Conservation (phyloP, 2,329 filamentous ascomycete species). For the Calonectria hongkongensis region DNA sequence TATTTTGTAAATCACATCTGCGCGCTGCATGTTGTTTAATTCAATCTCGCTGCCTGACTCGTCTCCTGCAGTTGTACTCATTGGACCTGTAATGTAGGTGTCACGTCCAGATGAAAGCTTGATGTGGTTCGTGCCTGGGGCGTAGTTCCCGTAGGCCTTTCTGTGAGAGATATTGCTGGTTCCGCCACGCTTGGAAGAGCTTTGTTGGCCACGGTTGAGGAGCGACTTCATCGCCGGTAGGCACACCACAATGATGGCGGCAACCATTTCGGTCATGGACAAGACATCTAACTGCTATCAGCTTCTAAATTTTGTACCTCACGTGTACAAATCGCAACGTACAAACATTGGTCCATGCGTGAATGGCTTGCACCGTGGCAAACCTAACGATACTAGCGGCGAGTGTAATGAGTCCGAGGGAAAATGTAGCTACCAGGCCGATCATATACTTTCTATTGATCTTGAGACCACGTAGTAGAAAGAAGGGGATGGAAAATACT, state of each 20-base stretch:
- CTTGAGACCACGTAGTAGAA: slow-evolving; percentile 42
- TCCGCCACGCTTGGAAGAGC: slow-evolving; percentile 43
- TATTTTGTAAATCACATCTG: slow-evolving; percentile 49
- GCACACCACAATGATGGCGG: slow-evolving; percentile 49
- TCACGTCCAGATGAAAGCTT: slow-evolving; percentile 49
- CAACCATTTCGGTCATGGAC: slow-evolving; percentile 47
- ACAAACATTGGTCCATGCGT: slow-evolving; percentile 53
- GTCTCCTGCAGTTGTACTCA: slow-evolving; percentile 35
- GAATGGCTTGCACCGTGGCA: slow-evolving; percentile 47
- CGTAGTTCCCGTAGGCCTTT: slow-evolving; percentile 27
- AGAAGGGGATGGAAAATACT: slow-evolving; percentile 48
- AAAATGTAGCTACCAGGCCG: slow-evolving; percentile 45
- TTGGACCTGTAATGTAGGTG: not conserved
- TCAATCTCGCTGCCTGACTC: slow-evolving; percentile 52
- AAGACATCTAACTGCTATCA: slow-evolving; percentile 43
- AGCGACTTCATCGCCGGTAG: slow-evolving; percentile 49
- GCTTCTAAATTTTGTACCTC: too few species aligned
- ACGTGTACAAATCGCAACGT: not conserved
- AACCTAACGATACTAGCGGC: slow-evolving; percentile 47
- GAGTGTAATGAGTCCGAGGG: slow-evolving; percentile 47
- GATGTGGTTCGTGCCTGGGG: slow-evolving; percentile 42
- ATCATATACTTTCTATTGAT: slow-evolving; percentile 45
- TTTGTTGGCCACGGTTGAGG: slow-evolving; percentile 41
- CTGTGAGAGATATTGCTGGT: slow-evolving; percentile 45
- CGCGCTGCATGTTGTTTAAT: slow-evolving; percentile 43